Evolutionary conservation across 2,329 filamentous ascomycete genomes (phyloP).

Genomic region (Aspergillus sclerotialis): DNA sequence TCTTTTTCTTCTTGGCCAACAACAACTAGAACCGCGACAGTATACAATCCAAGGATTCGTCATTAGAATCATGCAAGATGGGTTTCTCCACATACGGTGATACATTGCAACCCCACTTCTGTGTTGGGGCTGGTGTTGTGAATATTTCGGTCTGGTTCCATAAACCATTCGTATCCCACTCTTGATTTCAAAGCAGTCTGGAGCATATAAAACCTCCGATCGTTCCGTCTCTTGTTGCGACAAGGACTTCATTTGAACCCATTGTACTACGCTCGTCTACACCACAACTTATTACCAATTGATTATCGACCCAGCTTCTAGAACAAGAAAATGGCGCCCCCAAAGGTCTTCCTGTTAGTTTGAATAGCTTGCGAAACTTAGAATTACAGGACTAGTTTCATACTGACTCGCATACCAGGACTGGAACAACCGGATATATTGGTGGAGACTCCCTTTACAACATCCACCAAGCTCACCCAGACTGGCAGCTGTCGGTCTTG

Average conservation of each 20-base stretch:
- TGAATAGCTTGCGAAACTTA: conserved; percentile 4
- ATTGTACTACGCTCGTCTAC: background rate
- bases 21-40: too few species aligned
- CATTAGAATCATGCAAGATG: too few species aligned
- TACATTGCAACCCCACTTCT: too few species aligned
- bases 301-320: background rate
- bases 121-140: too few species aligned
- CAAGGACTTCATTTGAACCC: background rate
- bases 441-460: conserved; percentile 46
- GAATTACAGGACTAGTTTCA: background rate
- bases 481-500: conserved; percentile 40
- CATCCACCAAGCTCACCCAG: conserved; percentile 39
- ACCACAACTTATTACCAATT: background rate
- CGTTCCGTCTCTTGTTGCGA: background rate
- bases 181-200: conserved; percentile 5
- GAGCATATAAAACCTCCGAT: background rate
- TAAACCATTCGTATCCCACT: background rate
- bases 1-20: too few species aligned
- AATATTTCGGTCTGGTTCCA: conserved; percentile 1
- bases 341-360: conserved; percentile 28
- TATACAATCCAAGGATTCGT: too few species aligned
- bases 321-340: conserved; percentile 18
- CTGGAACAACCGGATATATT: conserved; percentile 48
- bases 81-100: too few species aligned
- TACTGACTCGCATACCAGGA: conserved; percentile 27